Percentiles rank a stretch among this genome's conserved stretches.
phyloP scores from a whole-genome alignment of 2,329 filamentous ascomycete genomes.

The Microsporum audouinii region DNA sequence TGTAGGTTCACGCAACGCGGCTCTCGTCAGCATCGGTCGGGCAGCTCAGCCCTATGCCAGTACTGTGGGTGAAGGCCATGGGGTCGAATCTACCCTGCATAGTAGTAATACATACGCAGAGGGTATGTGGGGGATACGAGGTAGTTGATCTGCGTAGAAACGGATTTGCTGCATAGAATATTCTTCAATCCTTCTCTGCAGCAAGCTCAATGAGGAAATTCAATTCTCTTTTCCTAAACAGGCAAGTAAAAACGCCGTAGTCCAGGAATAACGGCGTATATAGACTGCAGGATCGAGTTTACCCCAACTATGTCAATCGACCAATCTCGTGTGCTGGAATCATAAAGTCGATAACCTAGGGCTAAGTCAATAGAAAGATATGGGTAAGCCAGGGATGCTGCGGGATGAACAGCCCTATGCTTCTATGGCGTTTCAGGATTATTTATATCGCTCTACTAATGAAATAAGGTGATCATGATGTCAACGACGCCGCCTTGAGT shows the following conservation, averaged over 20 bases:
- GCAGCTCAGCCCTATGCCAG: not conserved
- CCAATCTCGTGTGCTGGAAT: not conserved
- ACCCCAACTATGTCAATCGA: not conserved
- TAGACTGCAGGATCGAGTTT: not conserved
- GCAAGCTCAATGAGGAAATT: not conserved
- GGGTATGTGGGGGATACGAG: not conserved
- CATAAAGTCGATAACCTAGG: not conserved
- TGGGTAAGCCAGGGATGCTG: not conserved
- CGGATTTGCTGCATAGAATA: not conserved
- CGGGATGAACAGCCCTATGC: not conserved
- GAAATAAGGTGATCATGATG: not conserved
- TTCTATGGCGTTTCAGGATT: not conserved
- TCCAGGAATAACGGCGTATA: not conserved
- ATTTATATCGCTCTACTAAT: not conserved
- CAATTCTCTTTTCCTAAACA: not conserved
- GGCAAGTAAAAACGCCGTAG: not conserved
- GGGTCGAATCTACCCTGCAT: not conserved
- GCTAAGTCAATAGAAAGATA: not conserved
- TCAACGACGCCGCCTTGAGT: not conserved
- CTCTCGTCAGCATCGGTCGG: not conserved
- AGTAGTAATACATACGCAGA: not conserved
- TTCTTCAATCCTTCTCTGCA: not conserved
- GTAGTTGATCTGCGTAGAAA: not conserved
- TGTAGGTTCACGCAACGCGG: not conserved
- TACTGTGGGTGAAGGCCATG: not conserved